Conservation (phyloP, 1,139 yeast species). For the Pichia kudriavzevii region DNA sequence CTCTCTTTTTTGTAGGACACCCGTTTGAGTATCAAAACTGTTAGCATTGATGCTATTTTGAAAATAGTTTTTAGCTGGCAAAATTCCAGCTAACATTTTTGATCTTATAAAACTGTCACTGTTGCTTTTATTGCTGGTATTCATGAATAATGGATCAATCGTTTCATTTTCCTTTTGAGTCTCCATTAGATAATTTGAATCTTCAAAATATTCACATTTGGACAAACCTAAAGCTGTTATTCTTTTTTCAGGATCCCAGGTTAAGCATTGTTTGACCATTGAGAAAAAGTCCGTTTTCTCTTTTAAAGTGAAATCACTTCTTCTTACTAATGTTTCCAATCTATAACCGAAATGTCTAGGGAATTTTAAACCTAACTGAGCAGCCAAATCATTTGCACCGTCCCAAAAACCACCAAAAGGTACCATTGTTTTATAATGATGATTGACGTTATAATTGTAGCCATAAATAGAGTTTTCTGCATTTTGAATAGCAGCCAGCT, state of each 20-base stretch:
- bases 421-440: background rate
- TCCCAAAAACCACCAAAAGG: conserved; percentile 65
- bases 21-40: too few relatives aligned
- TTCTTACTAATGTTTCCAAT: conserved; percentile 32
- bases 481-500: conserved; percentile 1
- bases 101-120: conserved; percentile 4
- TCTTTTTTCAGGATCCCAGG: conserved; percentile 59
- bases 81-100: conserved; percentile 10
- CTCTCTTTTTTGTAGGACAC: too few relatives aligned
- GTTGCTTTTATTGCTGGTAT: background rate
- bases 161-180: conserved; percentile 14
- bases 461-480: conserved; percentile 12
- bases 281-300: conserved; percentile 36
- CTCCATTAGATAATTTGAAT: conserved; percentile 29
- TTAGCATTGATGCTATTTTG: too few relatives aligned
- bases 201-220: conserved; percentile 45
- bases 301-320: conserved; percentile 27
- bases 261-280: conserved; percentile 49
- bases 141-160: background rate
- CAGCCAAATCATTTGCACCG: conserved; percentile 45
- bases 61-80: too few relatives aligned
- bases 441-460: conserved; percentile 3
- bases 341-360: conserved; percentile 38
- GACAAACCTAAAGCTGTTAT: conserved; percentile 41
- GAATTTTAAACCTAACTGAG: conserved; percentile 43